phyloP scores from a whole-genome alignment of 2,329 filamentous ascomycete species.

The Cladophialophora carrionii region DNA sequence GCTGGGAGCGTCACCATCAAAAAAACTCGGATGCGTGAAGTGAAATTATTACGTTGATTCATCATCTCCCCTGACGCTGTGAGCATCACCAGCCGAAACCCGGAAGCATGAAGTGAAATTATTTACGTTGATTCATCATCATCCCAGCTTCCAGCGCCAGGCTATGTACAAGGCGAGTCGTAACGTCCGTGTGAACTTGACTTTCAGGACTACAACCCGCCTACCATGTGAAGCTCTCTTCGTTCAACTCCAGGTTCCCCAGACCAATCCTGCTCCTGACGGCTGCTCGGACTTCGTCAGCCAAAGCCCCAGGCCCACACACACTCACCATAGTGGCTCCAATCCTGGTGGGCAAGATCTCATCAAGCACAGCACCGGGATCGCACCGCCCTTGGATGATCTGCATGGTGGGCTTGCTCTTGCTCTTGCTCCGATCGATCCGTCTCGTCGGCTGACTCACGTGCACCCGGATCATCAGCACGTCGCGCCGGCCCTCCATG shows the following conservation, averaged over 20 bases:
- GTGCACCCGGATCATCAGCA: conserved; percentile 64
- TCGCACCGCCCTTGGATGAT: conserved; percentile 65
- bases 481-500: conserved; percentile 61
- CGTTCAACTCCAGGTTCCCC: conserved; percentile 63
- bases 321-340: conserved; percentile 65
- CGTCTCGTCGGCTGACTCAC: conserved; percentile 62
- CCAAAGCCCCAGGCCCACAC: conserved; percentile 66
- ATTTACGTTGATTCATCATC: neutral
- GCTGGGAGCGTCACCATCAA: too few relatives aligned
- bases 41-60: neutral
- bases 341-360: conserved; percentile 58
- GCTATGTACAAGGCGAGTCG: neutral
- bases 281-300: conserved; percentile 63
- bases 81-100: neutral
- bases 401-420: conserved; percentile 60
- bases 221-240: conserved; percentile 68
- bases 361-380: conserved; percentile 59
- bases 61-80: neutral
- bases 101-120: neutral
- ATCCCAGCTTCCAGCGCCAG: neutral
- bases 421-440: conserved; percentile 55
- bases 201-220: neutral
- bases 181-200: neutral
- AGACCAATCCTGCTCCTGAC: conserved; percentile 56
- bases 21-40: too few relatives aligned